A percentile compares a stretch with the other conserved stretches of the same genome.
These are phyloP conservation scores for Epichloe aotearoae DNA, from an alignment of 2,329 filamentous ascomycete genomes.

Conservation along the genomic window DNA sequence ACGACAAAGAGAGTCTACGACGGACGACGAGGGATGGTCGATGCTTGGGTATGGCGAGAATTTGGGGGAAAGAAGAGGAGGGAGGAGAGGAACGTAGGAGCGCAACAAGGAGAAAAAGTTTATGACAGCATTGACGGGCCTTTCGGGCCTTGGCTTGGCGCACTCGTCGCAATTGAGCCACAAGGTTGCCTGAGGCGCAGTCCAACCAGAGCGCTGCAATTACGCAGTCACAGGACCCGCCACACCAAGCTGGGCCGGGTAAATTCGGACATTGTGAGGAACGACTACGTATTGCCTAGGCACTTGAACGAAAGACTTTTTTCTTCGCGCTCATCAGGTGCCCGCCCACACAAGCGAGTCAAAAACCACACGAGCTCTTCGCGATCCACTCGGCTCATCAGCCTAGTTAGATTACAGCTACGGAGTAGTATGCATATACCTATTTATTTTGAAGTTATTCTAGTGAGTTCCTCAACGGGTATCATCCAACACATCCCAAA, in stretches of 20 bases:
- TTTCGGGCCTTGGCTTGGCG: background rate
- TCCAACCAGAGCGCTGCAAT: conserved; percentile 26
- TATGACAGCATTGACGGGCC: conserved; percentile 27
- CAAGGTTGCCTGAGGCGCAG: conserved; percentile 14
- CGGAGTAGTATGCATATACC: no score
- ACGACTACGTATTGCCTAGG: background rate
- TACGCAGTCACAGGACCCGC: conserved; percentile 15
- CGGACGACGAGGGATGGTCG: conserved; percentile 4
- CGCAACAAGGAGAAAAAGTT: conserved; percentile 14
- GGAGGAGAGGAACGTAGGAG: conserved; percentile 10
- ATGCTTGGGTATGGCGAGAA: conserved; percentile 1
- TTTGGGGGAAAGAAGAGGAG: conserved; percentile 8
- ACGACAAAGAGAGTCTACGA: background rate
- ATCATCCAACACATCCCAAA: no score
- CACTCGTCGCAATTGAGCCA: conserved; percentile 15
- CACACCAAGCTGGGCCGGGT: conserved; percentile 17
- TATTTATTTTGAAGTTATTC: no score
- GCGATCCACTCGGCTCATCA: background rate
- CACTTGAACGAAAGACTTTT: no score
- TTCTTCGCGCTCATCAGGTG: no score
- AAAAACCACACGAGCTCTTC: background rate
- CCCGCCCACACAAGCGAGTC: no score
- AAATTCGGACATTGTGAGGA: conserved; percentile 17
- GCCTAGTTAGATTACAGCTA: no score
- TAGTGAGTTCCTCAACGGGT: no score